Percentiles rank a stretch among this genome's conserved stretches.
phyloP scores from a whole-genome alignment of 1,284 basidiomycete genomes.

The Ustilago trichophora region DNA sequence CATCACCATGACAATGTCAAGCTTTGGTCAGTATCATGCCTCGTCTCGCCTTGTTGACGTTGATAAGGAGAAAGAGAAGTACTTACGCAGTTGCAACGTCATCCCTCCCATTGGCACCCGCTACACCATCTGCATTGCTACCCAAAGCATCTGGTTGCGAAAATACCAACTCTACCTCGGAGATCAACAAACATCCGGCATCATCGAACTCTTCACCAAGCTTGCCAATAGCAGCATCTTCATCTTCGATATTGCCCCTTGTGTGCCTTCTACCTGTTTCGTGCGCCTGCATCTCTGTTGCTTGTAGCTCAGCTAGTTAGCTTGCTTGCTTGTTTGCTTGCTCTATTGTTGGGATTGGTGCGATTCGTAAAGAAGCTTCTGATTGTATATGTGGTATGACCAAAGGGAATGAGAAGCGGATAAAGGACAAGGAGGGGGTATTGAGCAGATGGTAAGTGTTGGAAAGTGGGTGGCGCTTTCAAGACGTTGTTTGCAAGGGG shows the following conservation, averaged over 20 bases:
- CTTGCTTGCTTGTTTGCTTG: too few relatives aligned
- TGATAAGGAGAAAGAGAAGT: background rate
- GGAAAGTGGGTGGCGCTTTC: too few relatives aligned
- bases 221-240: constrained; percentile 53
- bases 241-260: constrained; percentile 46
- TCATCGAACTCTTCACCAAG: constrained; percentile 78
- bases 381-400: too few relatives aligned
- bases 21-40: too few relatives aligned
- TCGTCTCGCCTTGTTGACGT: too few relatives aligned
- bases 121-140: background rate
- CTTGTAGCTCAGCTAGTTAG: background rate
- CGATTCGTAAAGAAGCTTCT: too few relatives aligned
- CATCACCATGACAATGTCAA: too few relatives aligned
- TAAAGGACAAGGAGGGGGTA: too few relatives aligned
- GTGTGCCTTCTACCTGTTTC: constrained; percentile 38
- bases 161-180: constrained; percentile 86
- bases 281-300: constrained; percentile 21
- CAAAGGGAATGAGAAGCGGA: too few relatives aligned
- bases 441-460: too few relatives aligned
- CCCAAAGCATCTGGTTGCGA: constrained; percentile 75
- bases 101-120: constrained; percentile 74
- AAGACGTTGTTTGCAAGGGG: background rate
- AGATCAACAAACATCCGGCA: constrained; percentile 86
- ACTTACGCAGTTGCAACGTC: constrained; percentile 76
- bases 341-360: too few relatives aligned